These are phyloP conservation scores for Podospora pseudopauciseta DNA, from an alignment of 495 filamentous ascomycete genomes.

Conservation along the genomic window DNA sequence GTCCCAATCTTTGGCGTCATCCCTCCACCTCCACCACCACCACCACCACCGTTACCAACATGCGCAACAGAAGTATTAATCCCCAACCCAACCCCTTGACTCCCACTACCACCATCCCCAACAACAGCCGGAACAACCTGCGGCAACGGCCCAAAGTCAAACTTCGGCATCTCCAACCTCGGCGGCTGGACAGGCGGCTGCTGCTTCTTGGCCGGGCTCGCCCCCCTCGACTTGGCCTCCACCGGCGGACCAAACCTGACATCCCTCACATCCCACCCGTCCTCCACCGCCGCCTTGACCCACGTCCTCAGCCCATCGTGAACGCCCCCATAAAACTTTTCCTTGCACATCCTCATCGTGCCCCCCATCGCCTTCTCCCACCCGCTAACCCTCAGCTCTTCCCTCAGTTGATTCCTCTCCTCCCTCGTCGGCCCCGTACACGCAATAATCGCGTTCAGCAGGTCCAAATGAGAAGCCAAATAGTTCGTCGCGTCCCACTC, in stretches of 20 bases:
- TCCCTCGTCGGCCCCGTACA: conserved; percentile 62
- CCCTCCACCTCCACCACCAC: background rate
- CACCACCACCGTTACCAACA: background rate
- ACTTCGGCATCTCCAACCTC: conserved; percentile 55
- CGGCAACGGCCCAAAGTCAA: conserved; percentile 34
- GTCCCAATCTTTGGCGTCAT: background rate
- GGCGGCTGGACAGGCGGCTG: conserved; percentile 37
- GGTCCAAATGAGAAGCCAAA: conserved; percentile 83
- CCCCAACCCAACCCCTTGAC: conserved; percentile 8
- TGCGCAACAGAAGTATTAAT: background rate
- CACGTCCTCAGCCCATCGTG: conserved; percentile 86
- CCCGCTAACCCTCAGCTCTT: conserved; percentile 74
- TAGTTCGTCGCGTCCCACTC: conserved; percentile 99
- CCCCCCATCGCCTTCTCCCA: conserved; percentile 89
- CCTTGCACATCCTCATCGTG: conserved; percentile 86
- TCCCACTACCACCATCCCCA: conserved; percentile 15
- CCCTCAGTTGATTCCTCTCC: conserved; percentile 75
- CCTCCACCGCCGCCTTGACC: conserved; percentile 80
- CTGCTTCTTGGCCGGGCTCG: conserved; percentile 42
- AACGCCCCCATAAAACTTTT: conserved; percentile 90
- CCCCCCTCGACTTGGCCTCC: conserved; percentile 45
- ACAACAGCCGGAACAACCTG: background rate
- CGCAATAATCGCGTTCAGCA: conserved; percentile 88
- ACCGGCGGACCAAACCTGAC: conserved; percentile 69
- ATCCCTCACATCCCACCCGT: conserved; percentile 76